A percentile compares a stretch with the other conserved stretches of the same genome.
These are phyloP conservation scores for Cercophora sp. DNA, from an alignment of 495 filamentous ascomycete genomes.

Conservation along the genomic window DNA sequence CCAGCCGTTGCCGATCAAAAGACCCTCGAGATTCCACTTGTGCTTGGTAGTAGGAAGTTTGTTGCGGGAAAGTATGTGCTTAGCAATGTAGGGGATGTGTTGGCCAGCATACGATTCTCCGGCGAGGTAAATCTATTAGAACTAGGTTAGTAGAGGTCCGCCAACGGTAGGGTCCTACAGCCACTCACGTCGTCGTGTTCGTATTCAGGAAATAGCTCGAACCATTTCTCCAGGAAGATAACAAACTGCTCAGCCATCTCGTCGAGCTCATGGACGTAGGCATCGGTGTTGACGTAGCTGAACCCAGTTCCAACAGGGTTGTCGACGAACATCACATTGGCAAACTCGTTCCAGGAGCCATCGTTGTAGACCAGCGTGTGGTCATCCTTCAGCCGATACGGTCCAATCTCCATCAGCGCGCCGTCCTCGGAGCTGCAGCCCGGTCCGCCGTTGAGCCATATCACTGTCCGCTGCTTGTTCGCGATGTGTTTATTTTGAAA, in stretches of 20 bases:
- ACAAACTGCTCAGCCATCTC: constrained; percentile 90
- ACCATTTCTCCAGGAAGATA: constrained; percentile 86
- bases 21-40: constrained; percentile 77
- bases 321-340: constrained; percentile 93
- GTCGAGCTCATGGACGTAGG: constrained; percentile 76
- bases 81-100: constrained; percentile 93
- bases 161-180: too few species aligned
- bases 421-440: constrained; percentile 97
- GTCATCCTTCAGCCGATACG: constrained; percentile 76
- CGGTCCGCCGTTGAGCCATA: constrained; percentile 96
- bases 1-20: constrained; percentile 97
- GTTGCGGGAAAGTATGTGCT: constrained; percentile 83
- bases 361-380: constrained; percentile 76
- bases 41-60: constrained; percentile 36
- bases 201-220: constrained; percentile 84
- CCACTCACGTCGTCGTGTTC: constrained; percentile 85
- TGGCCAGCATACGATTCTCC: constrained; percentile 97
- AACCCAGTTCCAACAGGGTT: constrained; percentile 95
- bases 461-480: constrained; percentile 83
- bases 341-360: constrained; percentile 95
- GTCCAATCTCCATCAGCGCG: constrained; percentile 95
- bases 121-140: constrained; percentile 79
- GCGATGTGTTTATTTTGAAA: constrained; percentile 93
- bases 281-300: constrained; percentile 87
- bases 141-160: too few species aligned